Percentiles rank a stretch among this genome's conserved stretches.
phyloP scores from a whole-genome alignment of 495 filamentous ascomycete species.

The Neurospora sp. region DNA sequence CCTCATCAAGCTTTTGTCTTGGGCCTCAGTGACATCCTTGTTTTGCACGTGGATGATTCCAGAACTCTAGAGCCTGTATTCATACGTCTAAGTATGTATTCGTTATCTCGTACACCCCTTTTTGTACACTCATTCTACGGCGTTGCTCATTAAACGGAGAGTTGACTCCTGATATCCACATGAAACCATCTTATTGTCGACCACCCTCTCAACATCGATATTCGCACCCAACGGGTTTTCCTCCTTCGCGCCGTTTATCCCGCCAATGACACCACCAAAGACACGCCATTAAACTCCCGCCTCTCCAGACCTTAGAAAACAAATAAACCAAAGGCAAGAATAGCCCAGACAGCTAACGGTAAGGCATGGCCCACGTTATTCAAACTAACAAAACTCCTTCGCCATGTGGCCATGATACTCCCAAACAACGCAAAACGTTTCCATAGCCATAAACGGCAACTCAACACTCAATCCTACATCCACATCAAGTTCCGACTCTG shows the following conservation, averaged over 20 bases:
- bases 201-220: neutral
- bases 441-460: neutral
- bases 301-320: neutral
- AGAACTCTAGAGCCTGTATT: neutral
- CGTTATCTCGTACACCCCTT: neutral
- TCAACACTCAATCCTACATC: conserved; percentile 21
- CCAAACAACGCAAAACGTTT: neutral
- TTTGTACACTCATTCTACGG: neutral
- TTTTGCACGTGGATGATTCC: neutral
- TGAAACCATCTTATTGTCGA: neutral
- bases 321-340: neutral
- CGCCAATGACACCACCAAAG: neutral
- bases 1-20: neutral
- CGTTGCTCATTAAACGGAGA: neutral
- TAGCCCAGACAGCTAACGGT: neutral
- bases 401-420: neutral
- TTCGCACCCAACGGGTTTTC: neutral
- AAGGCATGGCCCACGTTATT: neutral
- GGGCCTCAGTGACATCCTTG: neutral
- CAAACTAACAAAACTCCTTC: neutral
- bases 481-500: conserved; percentile 39
- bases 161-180: neutral
- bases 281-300: neutral
- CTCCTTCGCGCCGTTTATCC: neutral
- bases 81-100: neutral